Conservation (phyloP, 768 basidiomycete species). For the Tricholoma flavovirens region DNA sequence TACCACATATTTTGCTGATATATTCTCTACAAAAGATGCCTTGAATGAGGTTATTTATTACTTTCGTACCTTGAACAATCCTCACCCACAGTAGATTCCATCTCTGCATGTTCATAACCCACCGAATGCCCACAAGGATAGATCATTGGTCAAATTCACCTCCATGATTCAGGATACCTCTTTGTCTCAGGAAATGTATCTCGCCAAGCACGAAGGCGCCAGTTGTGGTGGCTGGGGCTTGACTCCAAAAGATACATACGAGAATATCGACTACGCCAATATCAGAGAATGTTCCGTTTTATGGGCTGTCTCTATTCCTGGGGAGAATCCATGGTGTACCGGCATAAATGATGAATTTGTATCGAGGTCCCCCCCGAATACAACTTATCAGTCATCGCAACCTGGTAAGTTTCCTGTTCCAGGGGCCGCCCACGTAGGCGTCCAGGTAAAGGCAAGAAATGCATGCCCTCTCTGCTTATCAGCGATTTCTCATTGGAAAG, state of each 20-base stretch:
- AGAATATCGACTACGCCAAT: constrained; percentile 37
- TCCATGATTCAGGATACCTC: constrained; percentile 85
- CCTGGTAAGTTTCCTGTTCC: constrained; percentile 65
- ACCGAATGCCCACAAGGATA: constrained; percentile 41
- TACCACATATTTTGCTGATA: constrained; percentile 37
- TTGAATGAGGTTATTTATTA: constrained; percentile 29
- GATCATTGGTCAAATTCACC: constrained; percentile 65
- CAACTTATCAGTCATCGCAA: constrained; percentile 13
- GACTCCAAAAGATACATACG: constrained; percentile 23
- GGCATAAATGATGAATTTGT: constrained; percentile 9
- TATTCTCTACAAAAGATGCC: constrained; percentile 36
- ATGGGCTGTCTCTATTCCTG: constrained; percentile 76
- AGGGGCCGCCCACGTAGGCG: constrained; percentile 51
- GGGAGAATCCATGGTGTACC: constrained; percentile 54
- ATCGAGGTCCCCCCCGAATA: neutral
- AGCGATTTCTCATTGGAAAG: neutral
- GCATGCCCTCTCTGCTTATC: neutral
- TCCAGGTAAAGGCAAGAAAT: constrained; percentile 58
- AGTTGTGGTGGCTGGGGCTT: constrained; percentile 78
- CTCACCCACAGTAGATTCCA: constrained; percentile 45
- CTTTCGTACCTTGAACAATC: neutral
- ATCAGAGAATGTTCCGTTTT: constrained; percentile 59
- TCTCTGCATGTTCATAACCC: constrained; percentile 41
- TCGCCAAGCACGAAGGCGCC: constrained; percentile 34
- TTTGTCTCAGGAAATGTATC: constrained; percentile 65